These are phyloP conservation scores for Aspergillus candidus DNA, from an alignment of 2,329 filamentous ascomycete species.

Conservation along the genomic window DNA sequence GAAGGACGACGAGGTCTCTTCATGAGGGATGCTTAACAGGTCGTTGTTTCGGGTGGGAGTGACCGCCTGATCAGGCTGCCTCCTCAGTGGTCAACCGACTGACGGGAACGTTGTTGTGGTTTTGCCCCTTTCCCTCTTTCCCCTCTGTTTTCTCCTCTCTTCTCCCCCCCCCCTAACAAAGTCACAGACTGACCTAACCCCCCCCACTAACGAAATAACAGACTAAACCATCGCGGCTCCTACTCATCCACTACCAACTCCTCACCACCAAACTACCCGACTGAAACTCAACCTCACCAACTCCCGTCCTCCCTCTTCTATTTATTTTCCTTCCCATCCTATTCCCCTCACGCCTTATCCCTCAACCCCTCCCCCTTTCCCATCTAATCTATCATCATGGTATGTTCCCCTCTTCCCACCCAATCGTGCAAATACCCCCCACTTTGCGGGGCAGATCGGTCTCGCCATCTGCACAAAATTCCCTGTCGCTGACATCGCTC, in stretches of 20 bases:
- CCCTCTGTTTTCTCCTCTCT: too few species aligned
- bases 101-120: too few species aligned
- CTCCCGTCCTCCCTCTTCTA: slow-evolving; percentile 12
- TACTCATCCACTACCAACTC: slow-evolving; percentile 17
- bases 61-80: slow-evolving; percentile 17
- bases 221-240: slow-evolving; percentile 18
- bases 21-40: neutral
- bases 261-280: slow-evolving; percentile 6
- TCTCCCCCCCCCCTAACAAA: too few species aligned
- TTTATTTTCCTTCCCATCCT: slow-evolving; percentile 10
- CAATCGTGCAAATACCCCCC: slow-evolving; percentile 21
- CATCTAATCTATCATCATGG: slow-evolving; percentile 24
- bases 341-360: neutral
- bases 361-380: neutral
- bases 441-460: slow-evolving; percentile 29
- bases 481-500: slow-evolving; percentile 20
- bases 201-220: slow-evolving; percentile 1
- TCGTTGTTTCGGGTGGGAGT: slow-evolving; percentile 19
- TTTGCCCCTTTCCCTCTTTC: too few species aligned
- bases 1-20: neutral
- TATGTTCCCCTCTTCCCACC: slow-evolving; percentile 13
- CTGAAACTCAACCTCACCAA: slow-evolving; percentile 11
- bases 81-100: slow-evolving; percentile 8
- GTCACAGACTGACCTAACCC: neutral
- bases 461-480: slow-evolving; percentile 14